These are phyloP conservation scores for Malus sieversii DNA, from an alignment of 306 rosid species.

Conservation along the genomic window DNA sequence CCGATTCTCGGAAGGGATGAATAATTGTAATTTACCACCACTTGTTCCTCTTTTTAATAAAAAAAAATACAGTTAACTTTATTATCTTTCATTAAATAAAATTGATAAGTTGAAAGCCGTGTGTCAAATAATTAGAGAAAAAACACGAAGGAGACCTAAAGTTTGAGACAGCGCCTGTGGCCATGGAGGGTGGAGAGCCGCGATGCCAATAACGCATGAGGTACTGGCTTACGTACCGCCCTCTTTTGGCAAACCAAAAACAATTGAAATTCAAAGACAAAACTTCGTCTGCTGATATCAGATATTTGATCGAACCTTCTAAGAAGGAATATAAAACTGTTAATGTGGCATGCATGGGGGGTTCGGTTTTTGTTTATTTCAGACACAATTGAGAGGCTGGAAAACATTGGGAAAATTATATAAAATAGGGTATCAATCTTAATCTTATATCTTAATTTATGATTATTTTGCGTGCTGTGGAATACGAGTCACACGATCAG, in stretches of 20 bases:
- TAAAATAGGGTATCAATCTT: not conserved
- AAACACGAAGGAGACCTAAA: too few species aligned
- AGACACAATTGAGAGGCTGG: not conserved
- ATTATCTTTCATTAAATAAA: too few species aligned
- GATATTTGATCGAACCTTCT: not conserved
- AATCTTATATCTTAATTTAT: not conserved
- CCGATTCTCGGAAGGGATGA: accelerated
- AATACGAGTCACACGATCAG: not conserved
- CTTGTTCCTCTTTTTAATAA: too few species aligned
- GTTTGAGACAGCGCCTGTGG: too few species aligned
- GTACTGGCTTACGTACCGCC: not conserved
- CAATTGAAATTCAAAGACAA: not conserved
- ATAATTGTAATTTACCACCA: too few species aligned
- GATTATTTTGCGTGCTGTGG: not conserved
- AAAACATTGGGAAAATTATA: not conserved
- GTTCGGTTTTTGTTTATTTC: not conserved
- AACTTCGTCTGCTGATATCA: not conserved
- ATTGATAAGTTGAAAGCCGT: too few species aligned
- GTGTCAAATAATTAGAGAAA: too few species aligned
- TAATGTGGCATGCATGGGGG: not conserved
- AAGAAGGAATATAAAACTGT: not conserved
- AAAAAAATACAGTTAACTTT: too few species aligned
- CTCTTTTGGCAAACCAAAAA: not conserved
- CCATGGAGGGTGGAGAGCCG: not conserved
- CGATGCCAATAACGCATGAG: not conserved